Conservation (phyloP, 2,329 filamentous ascomycete genomes). For the Colletotrichum costaricense region DNA sequence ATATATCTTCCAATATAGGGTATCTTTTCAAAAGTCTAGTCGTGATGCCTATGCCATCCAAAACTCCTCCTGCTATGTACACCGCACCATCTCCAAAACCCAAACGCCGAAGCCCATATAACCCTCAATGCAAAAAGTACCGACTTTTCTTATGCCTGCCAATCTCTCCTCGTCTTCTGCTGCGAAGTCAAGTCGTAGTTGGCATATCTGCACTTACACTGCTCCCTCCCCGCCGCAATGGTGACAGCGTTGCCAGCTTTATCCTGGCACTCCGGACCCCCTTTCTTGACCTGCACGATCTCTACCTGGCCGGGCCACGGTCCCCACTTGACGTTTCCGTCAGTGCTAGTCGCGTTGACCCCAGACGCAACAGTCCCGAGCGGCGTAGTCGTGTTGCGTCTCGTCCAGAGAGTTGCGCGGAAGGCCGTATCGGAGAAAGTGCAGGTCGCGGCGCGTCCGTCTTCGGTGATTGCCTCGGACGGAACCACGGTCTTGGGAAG, state of each 20-base stretch:
- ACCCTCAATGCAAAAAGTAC: neutral
- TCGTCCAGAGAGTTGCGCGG: slow-evolving; percentile 70
- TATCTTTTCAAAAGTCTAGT: slow-evolving; percentile 1
- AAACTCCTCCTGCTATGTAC: neutral
- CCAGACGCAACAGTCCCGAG: slow-evolving; percentile 29
- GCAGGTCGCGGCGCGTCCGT: slow-evolving; percentile 63
- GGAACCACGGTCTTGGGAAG: slow-evolving; percentile 66
- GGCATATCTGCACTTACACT: slow-evolving; percentile 53
- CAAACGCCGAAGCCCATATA: neutral
- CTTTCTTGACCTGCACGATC: slow-evolving; percentile 61
- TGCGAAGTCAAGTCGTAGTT: slow-evolving; percentile 42
- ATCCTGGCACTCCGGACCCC: slow-evolving; percentile 66
- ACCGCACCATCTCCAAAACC: neutral
- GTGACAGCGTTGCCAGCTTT: slow-evolving; percentile 48
- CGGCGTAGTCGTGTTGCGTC: slow-evolving; percentile 41
- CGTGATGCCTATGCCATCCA: neutral
- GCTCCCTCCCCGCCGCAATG: slow-evolving; percentile 48
- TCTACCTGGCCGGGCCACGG: slow-evolving; percentile 70
- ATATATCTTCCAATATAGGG: neutral
- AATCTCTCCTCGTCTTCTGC: neutral
- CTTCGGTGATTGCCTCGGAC: slow-evolving; percentile 51
- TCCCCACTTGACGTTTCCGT: slow-evolving; percentile 43
- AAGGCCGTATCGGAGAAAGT: slow-evolving; percentile 68
- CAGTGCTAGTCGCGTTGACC: slow-evolving; percentile 26
- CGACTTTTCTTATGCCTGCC: neutral